Conservation (phyloP, 1,139 yeast genomes). For the Yamadazyma trypodendri region DNA sequence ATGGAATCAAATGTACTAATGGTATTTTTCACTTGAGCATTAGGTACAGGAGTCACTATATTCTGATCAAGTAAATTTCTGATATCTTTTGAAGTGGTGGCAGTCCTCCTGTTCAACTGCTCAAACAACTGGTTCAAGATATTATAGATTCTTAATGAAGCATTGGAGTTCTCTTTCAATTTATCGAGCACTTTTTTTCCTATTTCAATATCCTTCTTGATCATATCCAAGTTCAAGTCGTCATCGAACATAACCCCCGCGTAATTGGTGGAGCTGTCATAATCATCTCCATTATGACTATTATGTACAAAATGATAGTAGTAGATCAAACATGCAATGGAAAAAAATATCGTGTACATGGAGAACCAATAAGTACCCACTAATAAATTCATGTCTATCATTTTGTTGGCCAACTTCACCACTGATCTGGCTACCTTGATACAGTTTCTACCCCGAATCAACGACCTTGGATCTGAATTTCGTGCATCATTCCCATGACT, state of each 20-base stretch:
- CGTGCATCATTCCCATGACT: slow-evolving; percentile 44
- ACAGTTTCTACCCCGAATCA: slow-evolving; percentile 78
- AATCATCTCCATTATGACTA: slow-evolving; percentile 20
- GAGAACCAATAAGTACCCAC: slow-evolving; percentile 94
- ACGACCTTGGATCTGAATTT: slow-evolving; percentile 46
- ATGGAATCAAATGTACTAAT: slow-evolving; percentile 36
- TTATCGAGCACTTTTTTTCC: slow-evolving; percentile 74
- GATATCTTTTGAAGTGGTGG: slow-evolving; percentile 35
- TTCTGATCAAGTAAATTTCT: slow-evolving; percentile 11
- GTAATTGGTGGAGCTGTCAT: slow-evolving; percentile 34
- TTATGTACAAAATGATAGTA: slow-evolving; percentile 72
- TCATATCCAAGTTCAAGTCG: slow-evolving; percentile 63
- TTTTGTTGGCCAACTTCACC: slow-evolving; percentile 77
- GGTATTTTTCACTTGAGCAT: slow-evolving; percentile 24
- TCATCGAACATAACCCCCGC: slow-evolving; percentile 55
- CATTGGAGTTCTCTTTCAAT: slow-evolving; percentile 70
- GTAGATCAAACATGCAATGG: slow-evolving; percentile 83
- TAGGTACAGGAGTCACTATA: slow-evolving; percentile 8
- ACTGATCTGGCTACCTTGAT: slow-evolving; percentile 83
- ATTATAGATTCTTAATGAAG: slow-evolving; percentile 78
- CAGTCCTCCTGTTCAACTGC: slow-evolving; percentile 70
- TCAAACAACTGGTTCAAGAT: slow-evolving; percentile 79
- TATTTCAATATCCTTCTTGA: slow-evolving; percentile 73
- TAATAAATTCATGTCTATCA: slow-evolving; percentile 70
- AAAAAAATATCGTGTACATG: slow-evolving; percentile 86